Base-by-base conservation (phyloP, 257 asterid genomes). In the Primulina huaijiensis region DNA sequence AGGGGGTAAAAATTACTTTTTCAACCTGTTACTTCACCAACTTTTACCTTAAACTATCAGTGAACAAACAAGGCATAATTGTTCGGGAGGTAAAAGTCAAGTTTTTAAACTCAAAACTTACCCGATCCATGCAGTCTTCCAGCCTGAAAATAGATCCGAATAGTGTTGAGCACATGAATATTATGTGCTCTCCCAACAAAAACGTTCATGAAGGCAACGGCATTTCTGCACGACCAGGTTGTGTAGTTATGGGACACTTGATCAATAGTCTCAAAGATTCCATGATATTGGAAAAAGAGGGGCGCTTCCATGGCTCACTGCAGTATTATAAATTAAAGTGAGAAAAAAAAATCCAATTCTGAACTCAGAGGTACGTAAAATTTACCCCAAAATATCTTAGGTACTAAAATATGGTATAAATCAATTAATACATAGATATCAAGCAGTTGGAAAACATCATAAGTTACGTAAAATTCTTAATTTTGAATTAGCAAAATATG, bases 261-360 rank as follows among this genome's bases (percentile, higher is more conserved):
- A 83, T 82, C 75, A 89, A 74, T 50, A 88, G 76, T 78, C 80
- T 86, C 82, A 94, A 83, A 57, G 94, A 74, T 67, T 91, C 97
- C 97, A 94, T 91, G 75, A 94, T 80, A 81, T 74, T 77, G 76
- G 90, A 35, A 79, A 94, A 91, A 30, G 97, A 88, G 21, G 99
- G 97, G 55, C 99, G 89, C 71, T 85, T 88, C 95, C 99, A 83
- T 60, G 97, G 82, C 74, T 94, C 97, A 60, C 99, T 94, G 92
- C 88, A 86, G 70, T 64, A 69, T 17, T 7, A 43, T 43, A 21
- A 38, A 76, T 67, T 60, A 52, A 50, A 64, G 70, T 62, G 23
- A 60, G 70, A 20, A 69, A 76, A 21, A 79, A 72, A 62, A 17
- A 56, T 50, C 25, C 58, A 53, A 46, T 55, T 55, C 46, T 30